Conservation (phyloP, 169 alveolate genomes). For the Eimeria tenella region DNA sequence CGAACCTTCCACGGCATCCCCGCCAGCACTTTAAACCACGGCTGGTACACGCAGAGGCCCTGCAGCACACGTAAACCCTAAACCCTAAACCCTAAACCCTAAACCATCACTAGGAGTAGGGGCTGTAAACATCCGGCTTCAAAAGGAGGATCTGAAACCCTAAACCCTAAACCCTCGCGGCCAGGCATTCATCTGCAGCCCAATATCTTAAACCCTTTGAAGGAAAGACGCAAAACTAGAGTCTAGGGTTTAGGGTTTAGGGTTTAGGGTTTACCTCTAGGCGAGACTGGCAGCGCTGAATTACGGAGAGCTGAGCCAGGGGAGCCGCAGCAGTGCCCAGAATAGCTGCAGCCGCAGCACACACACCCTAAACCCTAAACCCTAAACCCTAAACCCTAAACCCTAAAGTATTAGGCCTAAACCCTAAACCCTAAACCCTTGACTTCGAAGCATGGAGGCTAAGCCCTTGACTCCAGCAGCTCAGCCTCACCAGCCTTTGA, state of each 20-base stretch:
- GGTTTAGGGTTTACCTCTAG: slow-evolving; percentile 9
- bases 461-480: not conserved
- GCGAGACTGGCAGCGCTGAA: not conserved
- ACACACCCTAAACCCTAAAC: not conserved
- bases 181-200: not conserved
- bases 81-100: slow-evolving; percentile 29
- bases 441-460: not conserved
- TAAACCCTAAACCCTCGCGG: not conserved
- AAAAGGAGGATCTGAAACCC: not conserved
- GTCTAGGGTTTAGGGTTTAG: slow-evolving; percentile 20
- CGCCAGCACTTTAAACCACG: not conserved
- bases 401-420: not conserved
- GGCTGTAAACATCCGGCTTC: not conserved
- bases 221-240: not conserved
- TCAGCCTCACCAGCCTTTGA: not conserved
- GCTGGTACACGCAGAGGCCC: not conserved
- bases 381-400: not conserved
- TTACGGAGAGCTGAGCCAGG: too few species aligned
- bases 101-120: not conserved
- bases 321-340: not conserved
- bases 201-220: not conserved
- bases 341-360: not conserved
- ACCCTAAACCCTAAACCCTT: slow-evolving; percentile 28
- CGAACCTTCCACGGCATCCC: not conserved
- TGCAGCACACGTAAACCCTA: not conserved